Percentiles rank a stretch among this genome's conserved stretches.
phyloP scores from a whole-genome alignment of 2,329 filamentous ascomycete genomes.

The Kalaharituber pfeilii region DNA sequence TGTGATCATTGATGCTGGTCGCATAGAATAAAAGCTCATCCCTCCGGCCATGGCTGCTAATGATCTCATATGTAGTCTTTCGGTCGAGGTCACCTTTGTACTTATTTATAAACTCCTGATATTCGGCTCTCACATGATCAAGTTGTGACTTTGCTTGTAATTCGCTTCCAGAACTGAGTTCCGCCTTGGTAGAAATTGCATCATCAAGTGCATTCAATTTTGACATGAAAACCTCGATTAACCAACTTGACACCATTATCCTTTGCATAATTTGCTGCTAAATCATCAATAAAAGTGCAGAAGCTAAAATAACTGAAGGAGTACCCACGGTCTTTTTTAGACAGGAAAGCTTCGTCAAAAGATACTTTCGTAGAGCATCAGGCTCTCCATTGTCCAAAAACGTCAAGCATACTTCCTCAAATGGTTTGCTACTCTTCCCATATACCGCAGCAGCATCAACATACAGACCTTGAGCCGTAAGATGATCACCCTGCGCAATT shows the following conservation, averaged over 20 bases:
- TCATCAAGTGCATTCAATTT: slow-evolving; percentile 91
- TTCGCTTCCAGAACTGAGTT: slow-evolving; percentile 29
- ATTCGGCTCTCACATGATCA: slow-evolving; percentile 54
- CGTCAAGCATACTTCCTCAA: slow-evolving; percentile 82
- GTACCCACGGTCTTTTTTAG: slow-evolving; percentile 49
- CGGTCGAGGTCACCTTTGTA: slow-evolving; percentile 77
- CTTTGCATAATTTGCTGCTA: slow-evolving; percentile 60
- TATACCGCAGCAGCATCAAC: slow-evolving; percentile 77
- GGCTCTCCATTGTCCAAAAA: slow-evolving; percentile 83
- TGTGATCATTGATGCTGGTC: slow-evolving; percentile 72
- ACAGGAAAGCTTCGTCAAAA: slow-evolving; percentile 63
- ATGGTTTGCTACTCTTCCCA: slow-evolving; percentile 88
- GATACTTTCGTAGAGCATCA: slow-evolving; percentile 77
- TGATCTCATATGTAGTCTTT: slow-evolving; percentile 87
- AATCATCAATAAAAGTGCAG: neutral
- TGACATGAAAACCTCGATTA: slow-evolving; percentile 91
- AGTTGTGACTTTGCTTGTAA: slow-evolving; percentile 57
- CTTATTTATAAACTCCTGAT: slow-evolving; percentile 68
- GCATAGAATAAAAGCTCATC: slow-evolving; percentile 85
- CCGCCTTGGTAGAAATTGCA: slow-evolving; percentile 59
- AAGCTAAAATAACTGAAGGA: slow-evolving; percentile 1
- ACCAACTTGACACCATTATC: slow-evolving; percentile 87
- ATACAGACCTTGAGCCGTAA: slow-evolving; percentile 66
- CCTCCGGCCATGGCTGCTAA: slow-evolving; percentile 87
- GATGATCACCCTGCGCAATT: slow-evolving; percentile 75